Evolutionary conservation across 2,329 filamentous ascomycete genomes (phyloP), one percentile per base, ranked within the genome.

Genomic region (Lizonia empirigonia): DNA sequence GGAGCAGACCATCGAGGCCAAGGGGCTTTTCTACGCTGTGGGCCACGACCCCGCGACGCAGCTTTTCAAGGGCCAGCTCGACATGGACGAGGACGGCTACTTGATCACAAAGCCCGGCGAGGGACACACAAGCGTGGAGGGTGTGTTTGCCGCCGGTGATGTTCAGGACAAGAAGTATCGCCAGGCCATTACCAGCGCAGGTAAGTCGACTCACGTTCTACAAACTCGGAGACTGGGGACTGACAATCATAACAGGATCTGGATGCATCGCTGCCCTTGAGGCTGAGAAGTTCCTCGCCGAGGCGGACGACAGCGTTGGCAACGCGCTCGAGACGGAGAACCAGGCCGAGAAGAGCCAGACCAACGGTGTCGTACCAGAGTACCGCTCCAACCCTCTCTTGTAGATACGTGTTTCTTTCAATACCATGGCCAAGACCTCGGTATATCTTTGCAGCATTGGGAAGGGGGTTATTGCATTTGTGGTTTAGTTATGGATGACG

Each of bases 161-260:
- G 95, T 99, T 8, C 94, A 99, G 80, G 95, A 99, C 74, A 99
- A 97, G 87, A 86, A 88, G 71, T 99, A 99, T 76, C 85, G 94
- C 73, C 94, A 99, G 80, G 94, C 94, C 37, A 95, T 99, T 62
- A 99, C 94, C 59, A 97, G 92, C 78, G 94, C 94, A 65, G 93
- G 91, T 91, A 80, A 72, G 87, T 84, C 16, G n/a, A 30, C 26
- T 12, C 12, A 16, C 18, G 26, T 7, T 9, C 6, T 16, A n/a
- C 7, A 13, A 15, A 27, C 1, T 10, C 44, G 18, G 26, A 13
- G 12, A 45, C 59, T 33, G 42, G 13, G 35, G 36, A 44, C 64
- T 67, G 50, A 69, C 51, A 38, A 16, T 7, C n/a, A 9, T 10
- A 24, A 15, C 23, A 92, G 90, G 92, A 54, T 91, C 92, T 55